phyloP scores from a whole-genome alignment of 495 filamentous ascomycete genomes.

The Patellaria atrata region DNA sequence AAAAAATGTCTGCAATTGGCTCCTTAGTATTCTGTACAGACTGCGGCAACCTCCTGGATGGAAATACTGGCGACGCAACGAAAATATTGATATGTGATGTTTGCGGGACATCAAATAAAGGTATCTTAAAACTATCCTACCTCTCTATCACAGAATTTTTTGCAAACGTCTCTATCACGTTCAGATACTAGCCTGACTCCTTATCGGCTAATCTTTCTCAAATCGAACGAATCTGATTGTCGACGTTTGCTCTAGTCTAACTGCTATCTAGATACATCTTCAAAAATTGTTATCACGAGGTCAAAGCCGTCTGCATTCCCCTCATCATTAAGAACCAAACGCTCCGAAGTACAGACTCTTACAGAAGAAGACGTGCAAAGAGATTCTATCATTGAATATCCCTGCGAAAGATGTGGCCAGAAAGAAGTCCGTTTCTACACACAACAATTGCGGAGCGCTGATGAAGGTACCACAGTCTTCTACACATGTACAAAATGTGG shows the following conservation, averaged over 20 bases:
- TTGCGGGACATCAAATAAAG: constrained; percentile 72
- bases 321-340: constrained; percentile 69
- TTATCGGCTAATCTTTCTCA: constrained; percentile 1
- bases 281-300: constrained; percentile 64
- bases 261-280: constrained; percentile 48
- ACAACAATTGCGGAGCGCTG: constrained; percentile 77
- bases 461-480: constrained; percentile 88
- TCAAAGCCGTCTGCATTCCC: constrained; percentile 82
- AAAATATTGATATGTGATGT: constrained; percentile 66
- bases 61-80: constrained; percentile 57
- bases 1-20: constrained; percentile 66
- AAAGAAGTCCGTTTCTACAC: constrained; percentile 75
- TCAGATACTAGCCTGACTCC: constrained; percentile 5
- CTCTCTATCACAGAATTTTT: constrained; percentile 1
- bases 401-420: constrained; percentile 67
- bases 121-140: constrained; percentile 32
- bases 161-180: background rate
- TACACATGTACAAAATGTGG: constrained; percentile 73
- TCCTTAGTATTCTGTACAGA: constrained; percentile 88
- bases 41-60: constrained; percentile 80
- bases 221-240: too few species aligned
- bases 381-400: constrained; percentile 52
- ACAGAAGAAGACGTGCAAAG: constrained; percentile 66
- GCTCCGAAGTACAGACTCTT: constrained; percentile 69
- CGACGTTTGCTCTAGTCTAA: constrained; percentile 5